A percentile compares a stretch with the other conserved stretches of the same genome.
Conservation (phyloP, 768 basidiomycete genomes). For the Mycena crocata region DNA sequence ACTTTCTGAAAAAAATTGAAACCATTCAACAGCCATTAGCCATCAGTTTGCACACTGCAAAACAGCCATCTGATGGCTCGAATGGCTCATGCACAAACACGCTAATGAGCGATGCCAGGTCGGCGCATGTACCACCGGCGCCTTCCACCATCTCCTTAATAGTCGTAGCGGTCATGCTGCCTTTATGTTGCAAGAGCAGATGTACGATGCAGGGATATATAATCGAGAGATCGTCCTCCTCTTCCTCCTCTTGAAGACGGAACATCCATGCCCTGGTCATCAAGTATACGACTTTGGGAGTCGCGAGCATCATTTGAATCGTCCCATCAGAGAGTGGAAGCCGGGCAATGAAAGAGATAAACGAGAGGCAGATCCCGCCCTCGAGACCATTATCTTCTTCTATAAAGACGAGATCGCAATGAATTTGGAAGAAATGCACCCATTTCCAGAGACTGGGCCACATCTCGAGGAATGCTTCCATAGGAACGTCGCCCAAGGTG, state of each 20-base stretch:
- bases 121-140: not conserved
- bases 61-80: too few relatives aligned
- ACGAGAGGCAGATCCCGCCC: slow-evolving; percentile 1
- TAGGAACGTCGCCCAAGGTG: not conserved
- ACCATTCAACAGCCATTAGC: too few relatives aligned
- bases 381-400: not conserved
- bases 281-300: not conserved
- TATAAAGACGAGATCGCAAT: not conserved
- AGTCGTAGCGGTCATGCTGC: not conserved
- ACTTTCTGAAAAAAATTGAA: too few relatives aligned
- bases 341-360: not conserved
- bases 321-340: not conserved
- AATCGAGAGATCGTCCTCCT: not conserved
- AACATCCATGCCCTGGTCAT: not conserved
- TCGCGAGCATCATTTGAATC: not conserved
- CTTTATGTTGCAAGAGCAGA: not conserved
- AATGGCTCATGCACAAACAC: too few relatives aligned
- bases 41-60: too few relatives aligned
- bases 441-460: slow-evolving; percentile 3
- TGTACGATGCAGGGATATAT: not conserved
- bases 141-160: not conserved
- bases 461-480: not conserved
- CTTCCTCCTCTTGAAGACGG: not conserved
- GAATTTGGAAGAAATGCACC: not conserved
- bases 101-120: slow-evolving; percentile 2